Evolutionary conservation across 176 grass and related monocot species (phyloP), one percentile per base, ranked within the genome.

Genomic region (Tillandsia fasciculata): DNA sequence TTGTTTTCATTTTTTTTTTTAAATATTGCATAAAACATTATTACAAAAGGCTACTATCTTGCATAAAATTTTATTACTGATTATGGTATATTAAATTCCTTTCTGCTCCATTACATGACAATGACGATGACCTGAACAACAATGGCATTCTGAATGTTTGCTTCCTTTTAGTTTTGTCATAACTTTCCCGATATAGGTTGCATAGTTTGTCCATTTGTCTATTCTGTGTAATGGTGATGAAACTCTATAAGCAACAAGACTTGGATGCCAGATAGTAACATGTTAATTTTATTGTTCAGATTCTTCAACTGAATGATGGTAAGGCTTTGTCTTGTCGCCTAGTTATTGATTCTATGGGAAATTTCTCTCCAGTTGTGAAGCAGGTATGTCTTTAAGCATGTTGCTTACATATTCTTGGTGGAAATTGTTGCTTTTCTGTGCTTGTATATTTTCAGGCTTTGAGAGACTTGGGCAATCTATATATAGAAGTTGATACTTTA

Each of bases 291-390:
- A n/a, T 74, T 77, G 8, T 53, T 9, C 74, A 96, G 89, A 78
- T 85, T 72, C 49, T 97, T 50, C 70, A 77, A 72, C 64, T 90
- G 51, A 83, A 65, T 65, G 84, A 97, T 79, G 89, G 84, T 73
- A 84, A 76, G 42, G 49, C 52, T 72, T 65, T 97, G 67, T 70
- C 65, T 52, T 89, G 83, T 71, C 74, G 84, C 57, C 75, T 97
- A 26, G 74, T 92, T 77, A 1, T 97, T 49, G 93, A 97, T 76
- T 85, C 86, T 71, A 97, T 97, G 93, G 93, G 93, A 11, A 97
- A 97, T 74, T 97, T 97, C 83, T 97, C 93, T 17, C 93, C 93
- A 66, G 80, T 97, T 14, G 86, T 97, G 53, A 81, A 79, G 61
- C 89, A 97, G 83, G 92, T 96, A 88, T 70, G 70, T 68, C 2